A percentile compares a stretch with the other conserved stretches of the same genome.
phyloP scores from a whole-genome alignment of 2,329 filamentous ascomycete genomes.

The Parasarocladium wereldwijsianum region DNA sequence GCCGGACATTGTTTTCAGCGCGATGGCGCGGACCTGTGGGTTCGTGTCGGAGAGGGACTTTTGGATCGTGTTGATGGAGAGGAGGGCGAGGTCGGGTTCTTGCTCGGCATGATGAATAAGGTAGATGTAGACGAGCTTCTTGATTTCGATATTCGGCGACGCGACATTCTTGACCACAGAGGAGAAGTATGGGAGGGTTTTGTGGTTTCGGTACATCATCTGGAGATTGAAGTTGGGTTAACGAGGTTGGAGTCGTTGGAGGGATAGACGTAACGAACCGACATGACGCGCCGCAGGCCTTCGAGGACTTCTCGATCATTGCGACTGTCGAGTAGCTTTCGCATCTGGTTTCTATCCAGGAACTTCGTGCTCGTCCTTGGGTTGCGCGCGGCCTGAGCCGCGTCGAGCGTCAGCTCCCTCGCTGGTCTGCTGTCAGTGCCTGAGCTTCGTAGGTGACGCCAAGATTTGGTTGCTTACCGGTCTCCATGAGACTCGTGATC shows the following conservation, averaged over 20 bases:
- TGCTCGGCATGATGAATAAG: conserved; percentile 92
- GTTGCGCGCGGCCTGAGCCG: conserved; percentile 72
- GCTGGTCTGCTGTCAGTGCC: no score
- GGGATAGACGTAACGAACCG: conserved; percentile 49
- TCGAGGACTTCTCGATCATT: conserved; percentile 89
- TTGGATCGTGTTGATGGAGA: conserved; percentile 98
- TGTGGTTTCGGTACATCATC: conserved; percentile 92
- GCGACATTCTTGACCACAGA: conserved; percentile 96
- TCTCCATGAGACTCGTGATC: conserved; percentile 89
- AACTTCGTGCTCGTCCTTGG: conserved; percentile 42
- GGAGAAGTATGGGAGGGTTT: conserved; percentile 89
- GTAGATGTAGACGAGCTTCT: conserved; percentile 98
- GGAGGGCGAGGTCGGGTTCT: conserved; percentile 84
- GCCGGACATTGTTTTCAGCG: conserved; percentile 90
- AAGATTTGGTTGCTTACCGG: conserved; percentile 65
- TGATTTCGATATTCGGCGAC: conserved; percentile 84
- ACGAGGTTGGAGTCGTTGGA: neutral
- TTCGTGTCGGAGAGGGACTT: conserved; percentile 90
- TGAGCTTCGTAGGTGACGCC: no score
- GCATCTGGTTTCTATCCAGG: conserved; percentile 70
- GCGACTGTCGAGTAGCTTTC: conserved; percentile 87
- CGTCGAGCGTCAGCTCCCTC: conserved; percentile 93
- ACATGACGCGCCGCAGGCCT: conserved; percentile 74
- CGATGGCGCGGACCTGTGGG: conserved; percentile 79
- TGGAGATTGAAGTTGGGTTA: conserved; percentile 20